Base-by-base conservation (phyloP, 2,329 filamentous ascomycete species). In the Massarina eburnea region DNA sequence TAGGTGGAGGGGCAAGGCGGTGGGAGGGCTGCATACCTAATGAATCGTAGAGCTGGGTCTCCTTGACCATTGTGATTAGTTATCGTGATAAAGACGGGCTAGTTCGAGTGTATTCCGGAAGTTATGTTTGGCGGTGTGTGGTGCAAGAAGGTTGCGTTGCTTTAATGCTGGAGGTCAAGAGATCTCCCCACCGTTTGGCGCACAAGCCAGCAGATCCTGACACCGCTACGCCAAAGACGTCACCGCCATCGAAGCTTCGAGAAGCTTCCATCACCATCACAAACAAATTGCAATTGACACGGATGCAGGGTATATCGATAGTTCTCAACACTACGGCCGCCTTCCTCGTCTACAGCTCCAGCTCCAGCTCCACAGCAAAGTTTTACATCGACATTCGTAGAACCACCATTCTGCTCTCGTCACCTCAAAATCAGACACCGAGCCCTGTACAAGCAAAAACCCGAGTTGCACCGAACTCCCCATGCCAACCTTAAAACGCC, bases 41-140 rank as follows among this genome's bases (percentile, higher is more conserved):
- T 54, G 83, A 80, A 72, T 97, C 90, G 79, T 99, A 99, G 54
- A 97, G 85, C 74, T 95, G 96, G 42, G 88, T 94, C 78, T 97
- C 92, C 63, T 89, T 88, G 59, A 95, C 90, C 92, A 97, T 96
- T 58, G 60, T 82, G 72, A 59, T 44, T 24, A 49, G 40, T 37
- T 36, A 50, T 15, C 20, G 15, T 33, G 41, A 49, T 46, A 43
- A 24, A 21, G 39, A 41, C 41, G 24, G 35, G 39, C 35, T 54
- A 45, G 54, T 24, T 54, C 43, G 49, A 51, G 42, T 57, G 46
- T 37, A 38, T 41, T 48, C 39, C 15, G 39, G 34, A 45, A 39
- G 46, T 46, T 36, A 42, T 53, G 41, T 45, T 39, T 34, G 38
- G 35, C 33, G 50, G 32, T 41, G 40, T 37, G 52, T 44, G 49